phyloP scores from a whole-genome alignment of 1,139 yeast genomes.

The Pichia sp. region DNA sequence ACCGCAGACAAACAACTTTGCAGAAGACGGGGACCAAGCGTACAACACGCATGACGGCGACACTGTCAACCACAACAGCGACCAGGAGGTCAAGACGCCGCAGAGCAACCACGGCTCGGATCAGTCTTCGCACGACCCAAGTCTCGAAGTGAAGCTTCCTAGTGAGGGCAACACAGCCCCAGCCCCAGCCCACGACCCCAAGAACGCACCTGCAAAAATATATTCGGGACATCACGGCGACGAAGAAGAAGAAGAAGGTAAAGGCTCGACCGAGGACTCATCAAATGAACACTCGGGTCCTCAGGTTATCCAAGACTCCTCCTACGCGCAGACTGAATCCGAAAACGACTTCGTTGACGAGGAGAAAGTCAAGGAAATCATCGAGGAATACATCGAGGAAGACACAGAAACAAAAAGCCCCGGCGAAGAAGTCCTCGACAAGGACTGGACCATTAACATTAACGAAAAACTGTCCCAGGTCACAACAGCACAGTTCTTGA shows the following conservation, averaged over 20 bases:
- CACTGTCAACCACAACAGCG: background rate
- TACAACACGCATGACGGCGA: background rate
- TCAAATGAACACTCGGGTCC: background rate
- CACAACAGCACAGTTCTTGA: conserved; percentile 23
- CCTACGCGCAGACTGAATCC: conserved; percentile 13
- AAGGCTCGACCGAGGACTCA: too few species aligned
- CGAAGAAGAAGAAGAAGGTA: too few species aligned
- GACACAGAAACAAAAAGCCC: conserved; percentile 2
- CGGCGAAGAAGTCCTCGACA: background rate
- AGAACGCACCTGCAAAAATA: background rate
- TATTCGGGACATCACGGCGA: too few species aligned
- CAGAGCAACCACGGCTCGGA: background rate
- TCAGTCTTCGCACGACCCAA: background rate
- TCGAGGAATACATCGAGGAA: conserved; percentile 2
- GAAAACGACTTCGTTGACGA: conserved; percentile 5
- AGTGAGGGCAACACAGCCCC: background rate
- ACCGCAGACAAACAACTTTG: background rate
- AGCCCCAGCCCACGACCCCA: background rate
- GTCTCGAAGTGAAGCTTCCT: background rate
- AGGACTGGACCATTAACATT: conserved; percentile 17
- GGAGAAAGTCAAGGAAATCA: conserved; percentile 1
- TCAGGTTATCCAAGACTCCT: conserved; percentile 11
- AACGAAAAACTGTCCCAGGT: conserved; percentile 23
- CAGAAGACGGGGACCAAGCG: background rate
- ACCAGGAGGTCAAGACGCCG: background rate